Evolutionary conservation across 2,329 filamentous ascomycete species (phyloP).

Genomic region (Aspergillus sp.): DNA sequence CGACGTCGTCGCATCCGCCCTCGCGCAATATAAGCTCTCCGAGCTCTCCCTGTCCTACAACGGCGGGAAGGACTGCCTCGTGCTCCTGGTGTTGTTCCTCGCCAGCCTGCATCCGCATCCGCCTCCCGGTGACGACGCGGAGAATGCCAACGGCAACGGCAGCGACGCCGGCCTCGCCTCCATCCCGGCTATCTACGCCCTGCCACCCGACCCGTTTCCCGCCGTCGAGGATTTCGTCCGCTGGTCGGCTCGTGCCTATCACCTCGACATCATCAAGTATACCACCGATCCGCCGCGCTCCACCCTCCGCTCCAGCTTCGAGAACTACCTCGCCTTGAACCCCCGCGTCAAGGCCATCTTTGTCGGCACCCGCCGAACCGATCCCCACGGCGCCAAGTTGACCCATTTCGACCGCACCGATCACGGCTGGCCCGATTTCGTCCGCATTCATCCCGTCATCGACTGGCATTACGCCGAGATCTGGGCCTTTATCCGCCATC

Average conservation of each 20-base stretch:
- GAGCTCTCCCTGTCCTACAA: slow-evolving; percentile 93
- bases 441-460: slow-evolving; percentile 91
- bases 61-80: slow-evolving; percentile 95
- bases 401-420: slow-evolving; percentile 87
- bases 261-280: slow-evolving; percentile 73
- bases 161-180: slow-evolving; percentile 11
- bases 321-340: slow-evolving; percentile 62
- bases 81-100: slow-evolving; percentile 84
- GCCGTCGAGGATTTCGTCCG: slow-evolving; percentile 84
- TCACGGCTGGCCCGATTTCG: slow-evolving; percentile 83
- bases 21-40: slow-evolving; percentile 72
- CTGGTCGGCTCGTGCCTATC: slow-evolving; percentile 64
- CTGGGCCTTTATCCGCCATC: slow-evolving; percentile 74
- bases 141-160: no score
- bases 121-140: slow-evolving; percentile 26
- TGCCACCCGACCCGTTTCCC: slow-evolving; percentile 77
- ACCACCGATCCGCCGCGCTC: slow-evolving; percentile 55
- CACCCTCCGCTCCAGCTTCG: slow-evolving; percentile 75
- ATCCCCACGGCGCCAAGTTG: slow-evolving; percentile 80
- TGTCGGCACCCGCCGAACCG: slow-evolving; percentile 84
- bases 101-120: slow-evolving; percentile 55
- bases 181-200: slow-evolving; percentile 88
- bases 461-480: slow-evolving; percentile 98
- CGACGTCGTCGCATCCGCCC: slow-evolving; percentile 70
- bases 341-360: slow-evolving; percentile 71